These are phyloP conservation scores for Escovopsis sp. DNA, from an alignment of 2,329 filamentous ascomycete genomes.

Conservation along the genomic window DNA sequence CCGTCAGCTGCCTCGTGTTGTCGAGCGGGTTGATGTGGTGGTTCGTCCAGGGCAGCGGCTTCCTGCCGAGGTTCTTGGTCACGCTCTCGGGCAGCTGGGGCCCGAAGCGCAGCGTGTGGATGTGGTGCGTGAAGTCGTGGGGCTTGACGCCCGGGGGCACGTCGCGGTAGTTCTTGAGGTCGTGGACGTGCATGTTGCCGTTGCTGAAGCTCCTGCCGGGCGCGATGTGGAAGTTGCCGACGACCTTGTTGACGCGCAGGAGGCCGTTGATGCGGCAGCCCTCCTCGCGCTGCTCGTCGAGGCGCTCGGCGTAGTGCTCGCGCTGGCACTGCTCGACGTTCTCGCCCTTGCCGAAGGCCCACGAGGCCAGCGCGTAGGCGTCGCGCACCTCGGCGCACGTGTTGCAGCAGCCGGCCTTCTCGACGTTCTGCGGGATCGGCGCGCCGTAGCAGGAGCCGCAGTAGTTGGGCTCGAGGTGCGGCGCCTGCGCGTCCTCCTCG, in stretches of 20 bases:
- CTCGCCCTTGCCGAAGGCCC: conserved; percentile 88
- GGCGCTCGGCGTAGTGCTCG: conserved; percentile 80
- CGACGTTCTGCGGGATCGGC: conserved; percentile 49
- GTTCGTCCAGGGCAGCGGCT: conserved; percentile 56
- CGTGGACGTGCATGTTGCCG: conserved; percentile 94
- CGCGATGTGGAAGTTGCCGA: conserved; percentile 97
- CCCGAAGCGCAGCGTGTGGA: conserved; percentile 85
- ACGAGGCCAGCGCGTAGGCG: conserved; percentile 75
- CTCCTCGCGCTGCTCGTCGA: conserved; percentile 78
- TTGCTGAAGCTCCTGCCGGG: conserved; percentile 92
- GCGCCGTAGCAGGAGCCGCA: conserved; percentile 92
- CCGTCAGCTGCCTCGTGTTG: conserved; percentile 56
- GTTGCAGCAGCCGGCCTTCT: conserved; percentile 85
- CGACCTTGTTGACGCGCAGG: conserved; percentile 92
- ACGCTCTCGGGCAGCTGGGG: conserved; percentile 71
- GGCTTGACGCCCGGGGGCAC: conserved; percentile 42
- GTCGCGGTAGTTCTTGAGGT: conserved; percentile 89
- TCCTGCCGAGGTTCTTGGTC: conserved; percentile 38
- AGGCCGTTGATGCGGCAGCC: conserved; percentile 88
- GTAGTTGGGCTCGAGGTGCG: conserved; percentile 79
- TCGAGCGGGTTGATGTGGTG: conserved; percentile 91
- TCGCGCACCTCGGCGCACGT: conserved; percentile 95
- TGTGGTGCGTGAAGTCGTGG: conserved; percentile 79
- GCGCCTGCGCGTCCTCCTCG: conserved; percentile 49
- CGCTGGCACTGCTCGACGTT: conserved; percentile 89